Conservation (phyloP, 169 alveolate genomes). For the Cardiosporidium cionae region DNA sequence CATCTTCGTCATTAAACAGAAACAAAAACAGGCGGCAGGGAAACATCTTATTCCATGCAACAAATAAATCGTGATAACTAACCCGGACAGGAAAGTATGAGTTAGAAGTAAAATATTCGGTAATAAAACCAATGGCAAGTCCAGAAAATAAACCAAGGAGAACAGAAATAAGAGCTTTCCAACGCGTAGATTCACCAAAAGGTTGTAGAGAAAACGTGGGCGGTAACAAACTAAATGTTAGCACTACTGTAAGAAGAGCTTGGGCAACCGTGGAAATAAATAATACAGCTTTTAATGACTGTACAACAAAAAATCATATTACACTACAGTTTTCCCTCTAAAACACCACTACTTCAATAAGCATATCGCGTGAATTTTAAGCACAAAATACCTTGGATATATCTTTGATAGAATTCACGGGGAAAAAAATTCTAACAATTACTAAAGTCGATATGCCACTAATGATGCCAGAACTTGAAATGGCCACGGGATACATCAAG, state of each 20-base stretch:
- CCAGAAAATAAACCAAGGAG: conserved; percentile 70
- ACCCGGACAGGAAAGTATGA: conserved; percentile 61
- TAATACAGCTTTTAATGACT: conserved; percentile 63
- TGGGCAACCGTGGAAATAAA: conserved; percentile 66
- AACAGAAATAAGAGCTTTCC: conserved; percentile 52
- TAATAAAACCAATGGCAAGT: conserved; percentile 58
- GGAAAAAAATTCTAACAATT: conserved; percentile 47
- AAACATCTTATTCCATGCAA: too few relatives aligned
- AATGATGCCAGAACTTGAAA: conserved; percentile 69
- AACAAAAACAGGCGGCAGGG: too few relatives aligned
- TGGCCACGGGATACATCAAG: conserved; percentile 47
- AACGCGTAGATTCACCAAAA: conserved; percentile 18
- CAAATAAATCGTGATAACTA: neutral
- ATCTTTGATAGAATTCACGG: conserved; percentile 47
- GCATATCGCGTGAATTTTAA: too few relatives aligned
- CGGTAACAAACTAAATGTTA: conserved; percentile 43
- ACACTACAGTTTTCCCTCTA: too few relatives aligned
- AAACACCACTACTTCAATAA: too few relatives aligned
- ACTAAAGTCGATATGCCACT: conserved; percentile 56
- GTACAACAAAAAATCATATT: too few relatives aligned
- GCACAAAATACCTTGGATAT: conserved; percentile 31
- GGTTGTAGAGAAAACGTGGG: conserved; percentile 19
- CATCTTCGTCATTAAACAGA: too few relatives aligned
- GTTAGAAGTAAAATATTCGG: conserved; percentile 76
- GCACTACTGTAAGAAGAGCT: conserved; percentile 60